Conservation (phyloP, 176 grass and related monocot species). For the Aegilops speltoides region DNA sequence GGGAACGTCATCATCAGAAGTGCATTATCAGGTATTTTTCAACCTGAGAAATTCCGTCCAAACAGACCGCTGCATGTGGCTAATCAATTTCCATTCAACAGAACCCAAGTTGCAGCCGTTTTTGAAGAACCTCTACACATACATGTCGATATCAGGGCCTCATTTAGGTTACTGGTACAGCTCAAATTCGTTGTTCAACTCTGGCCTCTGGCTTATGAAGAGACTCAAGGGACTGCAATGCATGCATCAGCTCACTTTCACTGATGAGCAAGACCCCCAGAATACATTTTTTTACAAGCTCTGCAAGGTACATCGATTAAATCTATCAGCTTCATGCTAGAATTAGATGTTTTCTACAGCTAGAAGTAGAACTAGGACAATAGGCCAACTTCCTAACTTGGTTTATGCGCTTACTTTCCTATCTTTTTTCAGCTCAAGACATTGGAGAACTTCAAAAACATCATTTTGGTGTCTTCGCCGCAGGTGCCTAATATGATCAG, state of each 20-base stretch:
- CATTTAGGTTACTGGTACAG: slow-evolving; percentile 96
- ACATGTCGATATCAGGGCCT: slow-evolving; percentile 91
- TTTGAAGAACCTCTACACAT: slow-evolving; percentile 77
- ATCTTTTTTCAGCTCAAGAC: slow-evolving; percentile 73
- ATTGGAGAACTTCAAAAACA: slow-evolving; percentile 86
- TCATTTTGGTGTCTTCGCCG: slow-evolving; percentile 82
- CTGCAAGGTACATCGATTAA: slow-evolving; percentile 57
- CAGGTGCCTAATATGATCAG: slow-evolving; percentile 53
- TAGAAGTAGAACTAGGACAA: neutral
- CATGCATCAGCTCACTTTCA: slow-evolving; percentile 96
- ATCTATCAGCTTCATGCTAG: neutral
- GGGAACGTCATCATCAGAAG: slow-evolving; percentile 91
- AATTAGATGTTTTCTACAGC: neutral
- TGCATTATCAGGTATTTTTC: slow-evolving; percentile 68
- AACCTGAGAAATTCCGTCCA: neutral
- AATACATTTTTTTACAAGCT: slow-evolving; percentile 87
- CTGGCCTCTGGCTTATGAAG: slow-evolving; percentile 90
- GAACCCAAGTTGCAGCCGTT: slow-evolving; percentile 62
- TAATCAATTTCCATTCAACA: slow-evolving; percentile 41
- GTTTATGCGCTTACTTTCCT: neutral
- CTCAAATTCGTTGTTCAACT: slow-evolving; percentile 90
- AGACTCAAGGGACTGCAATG: slow-evolving; percentile 78
- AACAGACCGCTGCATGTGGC: neutral
- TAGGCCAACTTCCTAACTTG: slow-evolving; percentile 11
- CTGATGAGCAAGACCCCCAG: slow-evolving; percentile 68